These are phyloP conservation scores for Fusarium haematococcum DNA, from an alignment of 2,329 filamentous ascomycete genomes.

Conservation along the genomic window DNA sequence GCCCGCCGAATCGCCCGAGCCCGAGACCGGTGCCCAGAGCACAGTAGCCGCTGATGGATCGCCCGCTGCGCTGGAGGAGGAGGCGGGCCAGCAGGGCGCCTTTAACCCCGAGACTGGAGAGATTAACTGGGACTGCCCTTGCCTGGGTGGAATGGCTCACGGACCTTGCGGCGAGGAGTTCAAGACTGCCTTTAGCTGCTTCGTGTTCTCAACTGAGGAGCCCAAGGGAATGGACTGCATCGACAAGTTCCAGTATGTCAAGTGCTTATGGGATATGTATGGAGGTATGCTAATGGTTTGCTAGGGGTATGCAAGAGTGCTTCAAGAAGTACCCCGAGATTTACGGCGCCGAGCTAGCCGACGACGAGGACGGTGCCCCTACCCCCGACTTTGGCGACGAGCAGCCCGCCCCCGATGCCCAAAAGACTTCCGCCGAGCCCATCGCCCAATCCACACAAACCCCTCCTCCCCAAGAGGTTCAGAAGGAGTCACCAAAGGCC, in stretches of 20 bases:
- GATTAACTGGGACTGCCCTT: slow-evolving; percentile 99
- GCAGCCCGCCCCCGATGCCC: slow-evolving; percentile 34
- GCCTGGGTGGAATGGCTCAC: slow-evolving; percentile 95
- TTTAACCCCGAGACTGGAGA: slow-evolving; percentile 99
- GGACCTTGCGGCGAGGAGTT: slow-evolving; percentile 97
- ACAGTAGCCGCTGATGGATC: slow-evolving; percentile 50
- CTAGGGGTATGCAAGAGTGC: slow-evolving; percentile 95
- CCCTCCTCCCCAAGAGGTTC: neutral
- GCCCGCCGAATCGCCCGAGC: slow-evolving; percentile 24
- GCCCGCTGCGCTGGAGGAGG: slow-evolving; percentile 75
- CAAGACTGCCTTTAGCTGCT: slow-evolving; percentile 96
- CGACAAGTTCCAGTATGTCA: slow-evolving; percentile 91
- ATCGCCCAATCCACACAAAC: slow-evolving; percentile 1
- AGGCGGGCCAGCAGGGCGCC: slow-evolving; percentile 87
- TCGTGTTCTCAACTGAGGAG: slow-evolving; percentile 94
- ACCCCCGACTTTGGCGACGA: slow-evolving; percentile 45
- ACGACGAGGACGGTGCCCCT: slow-evolving; percentile 69
- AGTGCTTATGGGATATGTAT: neutral
- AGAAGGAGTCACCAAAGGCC: slow-evolving; percentile 14
- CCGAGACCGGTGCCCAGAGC: slow-evolving; percentile 44
- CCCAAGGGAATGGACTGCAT: slow-evolving; percentile 98
- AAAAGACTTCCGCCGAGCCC: neutral
- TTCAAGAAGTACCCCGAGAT: slow-evolving; percentile 93
- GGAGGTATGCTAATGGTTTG: slow-evolving; percentile 40
- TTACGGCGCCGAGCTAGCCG: slow-evolving; percentile 88